phyloP scores from a whole-genome alignment of 2,329 filamentous ascomycete genomes.

The Pestalotiopsis sp. region DNA sequence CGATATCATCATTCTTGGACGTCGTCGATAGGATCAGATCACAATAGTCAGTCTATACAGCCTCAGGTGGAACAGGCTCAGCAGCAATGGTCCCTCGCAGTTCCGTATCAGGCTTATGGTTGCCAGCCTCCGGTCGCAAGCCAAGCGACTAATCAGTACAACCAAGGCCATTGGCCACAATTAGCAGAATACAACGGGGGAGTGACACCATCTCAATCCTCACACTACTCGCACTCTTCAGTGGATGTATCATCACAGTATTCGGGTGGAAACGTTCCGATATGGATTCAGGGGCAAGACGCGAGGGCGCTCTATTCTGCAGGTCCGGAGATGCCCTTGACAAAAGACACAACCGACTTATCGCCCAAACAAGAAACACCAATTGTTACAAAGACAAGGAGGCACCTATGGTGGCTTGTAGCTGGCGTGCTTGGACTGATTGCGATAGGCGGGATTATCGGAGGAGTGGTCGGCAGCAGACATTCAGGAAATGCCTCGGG shows the following conservation, averaged over 20 bases:
- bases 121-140: neutral
- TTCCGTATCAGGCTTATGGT: neutral
- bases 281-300: neutral
- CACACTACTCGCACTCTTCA: neutral
- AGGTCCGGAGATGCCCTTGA: conserved; percentile 13
- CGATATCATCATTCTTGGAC: neutral
- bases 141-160: neutral
- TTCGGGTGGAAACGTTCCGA: neutral
- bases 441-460: conserved; percentile 19
- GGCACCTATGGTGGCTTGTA: conserved; percentile 20
- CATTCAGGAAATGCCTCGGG: neutral
- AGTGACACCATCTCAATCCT: neutral
- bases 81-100: neutral
- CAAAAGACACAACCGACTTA: conserved; percentile 5
- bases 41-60: neutral
- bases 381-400: neutral
- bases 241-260: neutral
- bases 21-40: neutral
- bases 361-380: neutral
- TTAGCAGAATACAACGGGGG: neutral
- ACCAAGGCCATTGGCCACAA: neutral
- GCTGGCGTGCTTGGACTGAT: conserved; percentile 17
- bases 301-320: neutral
- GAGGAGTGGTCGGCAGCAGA: conserved; percentile 19
- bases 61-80: neutral